Conservation (phyloP, 352 stramenopile species). For the Globisporangium rhizosaccharum region DNA sequence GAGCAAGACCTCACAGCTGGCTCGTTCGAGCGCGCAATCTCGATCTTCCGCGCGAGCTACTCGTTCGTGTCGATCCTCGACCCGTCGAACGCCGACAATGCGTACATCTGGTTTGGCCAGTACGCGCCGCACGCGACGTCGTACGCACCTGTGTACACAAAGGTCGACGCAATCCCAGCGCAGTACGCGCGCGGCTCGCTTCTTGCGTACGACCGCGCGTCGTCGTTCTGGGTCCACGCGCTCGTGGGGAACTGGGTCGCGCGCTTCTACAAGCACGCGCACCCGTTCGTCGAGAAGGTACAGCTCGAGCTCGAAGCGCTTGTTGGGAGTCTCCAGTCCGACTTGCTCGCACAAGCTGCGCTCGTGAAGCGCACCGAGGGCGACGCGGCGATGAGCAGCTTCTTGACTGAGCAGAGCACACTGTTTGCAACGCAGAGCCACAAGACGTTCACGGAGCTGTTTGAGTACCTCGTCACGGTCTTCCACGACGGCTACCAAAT, state of each 20-base stretch:
- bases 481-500: constrained; percentile 84
- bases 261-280: constrained; percentile 67
- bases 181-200: constrained; percentile 55
- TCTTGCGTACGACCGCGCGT: constrained; percentile 51
- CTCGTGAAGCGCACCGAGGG: constrained; percentile 31
- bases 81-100: constrained; percentile 47
- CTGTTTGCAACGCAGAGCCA: constrained; percentile 49
- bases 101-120: constrained; percentile 85
- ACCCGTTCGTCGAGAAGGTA: constrained; percentile 48
- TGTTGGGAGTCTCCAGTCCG: constrained; percentile 26
- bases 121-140: constrained; percentile 84
- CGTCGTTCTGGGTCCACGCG: constrained; percentile 73
- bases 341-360: constrained; percentile 31
- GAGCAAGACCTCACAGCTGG: constrained; percentile 43
- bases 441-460: constrained; percentile 47
- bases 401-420: constrained; percentile 50
- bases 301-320: constrained; percentile 58
- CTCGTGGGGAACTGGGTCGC: constrained; percentile 84
- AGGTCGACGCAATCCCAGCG: constrained; percentile 38
- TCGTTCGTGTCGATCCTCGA: constrained; percentile 76
- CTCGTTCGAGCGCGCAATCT: constrained; percentile 90
- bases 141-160: constrained; percentile 89
- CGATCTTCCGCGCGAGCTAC: constrained; percentile 91
- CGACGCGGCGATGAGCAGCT: constrained; percentile 41
- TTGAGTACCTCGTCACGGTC: constrained; percentile 59